phyloP scores from a whole-genome alignment of 2,329 filamentous ascomycete genomes.

The Cytospora mali region DNA sequence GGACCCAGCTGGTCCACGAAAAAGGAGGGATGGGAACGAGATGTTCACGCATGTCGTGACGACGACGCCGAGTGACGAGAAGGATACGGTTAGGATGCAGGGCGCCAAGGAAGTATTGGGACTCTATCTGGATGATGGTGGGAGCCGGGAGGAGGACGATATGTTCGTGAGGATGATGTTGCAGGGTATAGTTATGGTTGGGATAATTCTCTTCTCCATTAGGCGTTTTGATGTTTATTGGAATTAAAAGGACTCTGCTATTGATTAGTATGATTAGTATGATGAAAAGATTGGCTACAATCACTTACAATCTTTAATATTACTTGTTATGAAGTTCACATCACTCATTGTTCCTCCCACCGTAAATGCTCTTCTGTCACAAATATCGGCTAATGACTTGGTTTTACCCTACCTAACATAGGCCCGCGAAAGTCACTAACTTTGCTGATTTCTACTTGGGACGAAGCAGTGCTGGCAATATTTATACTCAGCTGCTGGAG shows the following conservation, averaged over 20 bases:
- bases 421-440: too few species aligned
- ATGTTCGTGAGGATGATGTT: slow-evolving; percentile 27
- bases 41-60: slow-evolving; percentile 10
- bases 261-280: background rate
- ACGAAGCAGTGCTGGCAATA: too few species aligned
- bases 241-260: background rate
- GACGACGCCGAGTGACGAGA: slow-evolving; percentile 1
- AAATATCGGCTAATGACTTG: background rate
- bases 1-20: background rate
- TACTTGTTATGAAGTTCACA: background rate
- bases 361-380: too few species aligned
- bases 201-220: slow-evolving; percentile 18
- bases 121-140: background rate
- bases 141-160: slow-evolving; percentile 13
- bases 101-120: slow-evolving; percentile 20
- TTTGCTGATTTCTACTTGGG: too few species aligned
- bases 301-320: background rate
- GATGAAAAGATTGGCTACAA: background rate
- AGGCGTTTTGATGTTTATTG: slow-evolving; percentile 17
- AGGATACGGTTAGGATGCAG: slow-evolving; percentile 3
- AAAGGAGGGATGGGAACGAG: background rate
- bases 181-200: slow-evolving; percentile 12
- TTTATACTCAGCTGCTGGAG: too few species aligned
- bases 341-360: background rate
- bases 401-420: background rate